Base-by-base conservation (phyloP, 2,329 filamentous ascomycete species). In the Ceratocystis alfenasii region DNA sequence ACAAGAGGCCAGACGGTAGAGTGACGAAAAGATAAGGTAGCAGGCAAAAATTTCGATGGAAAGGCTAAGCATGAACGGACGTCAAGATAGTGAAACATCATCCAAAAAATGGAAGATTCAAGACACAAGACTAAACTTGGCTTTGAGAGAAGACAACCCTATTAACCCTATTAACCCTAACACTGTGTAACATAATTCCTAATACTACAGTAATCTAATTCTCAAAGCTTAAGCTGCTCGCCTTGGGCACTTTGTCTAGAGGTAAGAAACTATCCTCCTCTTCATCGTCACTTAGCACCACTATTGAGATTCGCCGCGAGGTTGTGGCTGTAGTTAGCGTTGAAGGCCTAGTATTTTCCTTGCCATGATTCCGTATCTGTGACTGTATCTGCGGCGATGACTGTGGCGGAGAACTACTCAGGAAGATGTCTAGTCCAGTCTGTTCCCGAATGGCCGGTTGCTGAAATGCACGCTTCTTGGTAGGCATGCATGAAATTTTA, bases 361-460 rank as follows among this genome's bases (percentile, higher is more conserved):
- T 46, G 22, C 7, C 41, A 25, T 25, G n/a, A 45, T 44, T 20
- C 33, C n/a, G 41, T 62, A 44, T 20, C 25, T 33, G 53, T 15
- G 53, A 25, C 28, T 57, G 53, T 15, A 25, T 12, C 53, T 25
- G 22, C 15, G 41, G 46, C 36, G 55, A 8, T 25, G 53, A 10
- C 55, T 7, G 45, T 4, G 55, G 41, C 20, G 66, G 66, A 22
- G 66, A 64, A 30, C 66, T 67, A 48, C 66, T 67, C 1, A 61
- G 25, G 46, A 64, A 67, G 25, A 67, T n/a, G n/a, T 67, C 62
- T n/a, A 65, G 44, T 33, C 57, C 62, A n/a, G 62, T 46, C 57
- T 61, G 62, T 5, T 41, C 36, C 36, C 66, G 62, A 2, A 53
- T 41, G n/a, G 48, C 22, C 25, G 66, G 66, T 25, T 45, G 66